Conservation (phyloP, 306 rosid species). For the Lathyrus oleraceus region DNA sequence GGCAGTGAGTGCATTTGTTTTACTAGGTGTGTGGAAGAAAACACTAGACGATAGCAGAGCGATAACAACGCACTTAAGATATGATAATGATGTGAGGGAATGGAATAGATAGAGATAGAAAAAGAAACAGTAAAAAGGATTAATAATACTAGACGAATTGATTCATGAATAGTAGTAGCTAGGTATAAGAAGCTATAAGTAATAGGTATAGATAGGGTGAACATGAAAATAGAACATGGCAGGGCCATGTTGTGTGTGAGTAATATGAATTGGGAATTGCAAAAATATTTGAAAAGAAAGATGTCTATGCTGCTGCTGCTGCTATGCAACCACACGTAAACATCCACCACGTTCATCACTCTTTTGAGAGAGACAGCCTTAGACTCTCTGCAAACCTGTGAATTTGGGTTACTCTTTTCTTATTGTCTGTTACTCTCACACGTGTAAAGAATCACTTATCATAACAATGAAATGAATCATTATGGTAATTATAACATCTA, state of each 20-base stretch:
- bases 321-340: constrained; percentile 39
- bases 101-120: constrained; percentile 1
- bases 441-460: constrained; percentile 9
- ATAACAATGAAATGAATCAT: background rate
- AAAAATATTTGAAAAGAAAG: constrained; percentile 46
- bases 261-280: background rate
- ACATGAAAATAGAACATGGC: background rate
- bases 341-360: constrained; percentile 44
- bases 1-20: background rate
- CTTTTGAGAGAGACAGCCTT: constrained; percentile 53
- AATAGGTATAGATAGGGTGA: background rate
- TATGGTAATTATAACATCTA: background rate
- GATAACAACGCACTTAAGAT: background rate
- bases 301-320: constrained; percentile 43
- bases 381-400: constrained; percentile 39
- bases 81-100: background rate
- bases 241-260: background rate
- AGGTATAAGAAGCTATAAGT: background rate
- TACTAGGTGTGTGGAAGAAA: background rate
- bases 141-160: background rate
- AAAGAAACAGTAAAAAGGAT: background rate
- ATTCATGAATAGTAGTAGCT: background rate
- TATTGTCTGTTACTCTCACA: constrained; percentile 46
- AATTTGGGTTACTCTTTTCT: constrained; percentile 22
- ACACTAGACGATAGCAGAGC: background rate